Base-by-base conservation (phyloP, 768 basidiomycete species). In the Naganishia randhawae region DNA sequence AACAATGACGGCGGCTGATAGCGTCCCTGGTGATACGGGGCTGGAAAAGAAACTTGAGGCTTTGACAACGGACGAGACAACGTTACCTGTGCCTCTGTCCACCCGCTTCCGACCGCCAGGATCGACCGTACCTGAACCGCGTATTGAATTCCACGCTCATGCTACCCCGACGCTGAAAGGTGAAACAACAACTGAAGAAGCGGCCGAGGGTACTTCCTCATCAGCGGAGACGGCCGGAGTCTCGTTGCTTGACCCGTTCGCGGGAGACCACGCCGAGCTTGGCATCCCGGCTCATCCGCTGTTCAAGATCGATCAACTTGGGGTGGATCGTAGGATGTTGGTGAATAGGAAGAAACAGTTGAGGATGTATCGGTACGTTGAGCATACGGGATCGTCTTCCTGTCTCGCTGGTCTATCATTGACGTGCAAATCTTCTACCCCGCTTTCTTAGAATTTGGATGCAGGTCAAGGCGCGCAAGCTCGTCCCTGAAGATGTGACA, bases 301-400 rank as follows among this genome's bases (percentile, higher is more conserved):
- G 39, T 94, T 97, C 79, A 76, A 83, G n/a, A 84, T 86, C n/a
- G 85, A 88, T 66, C 90, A 92, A 74, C 84, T 98, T 1, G 93
- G 92, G 1, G 85, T 93, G 7, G 96, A 99, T 81, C 83, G 93
- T 8, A 84, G 96, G 50, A 81, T 99, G 66, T 83, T 98, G 50
- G 88, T 99, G 63, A 99, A 99, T 76, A 84, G 96, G 52, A 97
- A 96, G 81, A 83, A 91, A 68, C 89, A 93, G 81, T 81, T 96
- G 61, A 95, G 95, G 80, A 99, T 99, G 96, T 97, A 95, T 77
- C 84, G 96, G 52, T 73, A 35, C 62, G 70, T 48, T 22, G 3
- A 6, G 45, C 19, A 4, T 7, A 22, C 45, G 6, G 45, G n/a
- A 6, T 22, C 19, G 19, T 17, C 7, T 3, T 17, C 19, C 11